Percentiles rank a stretch among this genome's conserved stretches.
phyloP scores from a whole-genome alignment of 1,284 basidiomycete species.

The Ganoderma lucidum region DNA sequence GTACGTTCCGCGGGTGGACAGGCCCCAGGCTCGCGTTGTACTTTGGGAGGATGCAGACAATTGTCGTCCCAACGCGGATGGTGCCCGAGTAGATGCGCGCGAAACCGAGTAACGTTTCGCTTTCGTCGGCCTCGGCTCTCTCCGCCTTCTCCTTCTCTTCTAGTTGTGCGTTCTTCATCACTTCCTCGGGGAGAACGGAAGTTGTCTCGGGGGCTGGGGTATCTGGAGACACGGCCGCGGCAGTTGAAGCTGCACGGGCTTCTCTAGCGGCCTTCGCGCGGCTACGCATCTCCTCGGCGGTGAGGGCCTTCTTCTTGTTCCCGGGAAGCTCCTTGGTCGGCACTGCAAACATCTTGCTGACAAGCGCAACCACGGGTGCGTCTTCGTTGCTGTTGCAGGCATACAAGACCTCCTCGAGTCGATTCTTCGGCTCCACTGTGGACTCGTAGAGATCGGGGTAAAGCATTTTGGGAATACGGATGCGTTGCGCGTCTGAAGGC shows the following conservation, averaged over 20 bases:
- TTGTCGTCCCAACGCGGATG: slow-evolving; percentile 68
- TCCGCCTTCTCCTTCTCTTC: slow-evolving; percentile 34
- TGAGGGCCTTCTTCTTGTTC: slow-evolving; percentile 79
- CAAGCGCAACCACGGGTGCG: slow-evolving; percentile 83
- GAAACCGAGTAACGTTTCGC: slow-evolving; percentile 88
- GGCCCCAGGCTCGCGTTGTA: slow-evolving; percentile 79
- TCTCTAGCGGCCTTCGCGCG: slow-evolving; percentile 73
- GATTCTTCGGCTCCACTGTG: slow-evolving; percentile 70
- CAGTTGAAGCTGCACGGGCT: slow-evolving; percentile 46
- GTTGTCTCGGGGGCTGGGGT: slow-evolving; percentile 29
- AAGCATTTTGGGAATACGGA: slow-evolving; percentile 92
- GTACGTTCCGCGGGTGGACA: slow-evolving; percentile 74
- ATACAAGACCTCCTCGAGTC: slow-evolving; percentile 87
- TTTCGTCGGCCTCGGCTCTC: slow-evolving; percentile 44
- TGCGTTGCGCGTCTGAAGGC: slow-evolving; percentile 84
- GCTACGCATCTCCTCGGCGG: slow-evolving; percentile 88
- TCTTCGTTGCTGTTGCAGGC: slow-evolving; percentile 67
- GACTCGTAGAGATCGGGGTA: slow-evolving; percentile 79
- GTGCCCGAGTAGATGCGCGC: slow-evolving; percentile 94
- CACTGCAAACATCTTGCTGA: slow-evolving; percentile 99
- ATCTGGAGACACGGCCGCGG: slow-evolving; percentile 33
- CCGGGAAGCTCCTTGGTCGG: slow-evolving; percentile 84
- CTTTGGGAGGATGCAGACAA: slow-evolving; percentile 90
- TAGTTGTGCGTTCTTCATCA: slow-evolving; percentile 35
- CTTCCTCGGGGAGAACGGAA: slow-evolving; percentile 35